These are phyloP conservation scores for Candida maris DNA, from an alignment of 805 yeast species.

Conservation along the genomic window DNA sequence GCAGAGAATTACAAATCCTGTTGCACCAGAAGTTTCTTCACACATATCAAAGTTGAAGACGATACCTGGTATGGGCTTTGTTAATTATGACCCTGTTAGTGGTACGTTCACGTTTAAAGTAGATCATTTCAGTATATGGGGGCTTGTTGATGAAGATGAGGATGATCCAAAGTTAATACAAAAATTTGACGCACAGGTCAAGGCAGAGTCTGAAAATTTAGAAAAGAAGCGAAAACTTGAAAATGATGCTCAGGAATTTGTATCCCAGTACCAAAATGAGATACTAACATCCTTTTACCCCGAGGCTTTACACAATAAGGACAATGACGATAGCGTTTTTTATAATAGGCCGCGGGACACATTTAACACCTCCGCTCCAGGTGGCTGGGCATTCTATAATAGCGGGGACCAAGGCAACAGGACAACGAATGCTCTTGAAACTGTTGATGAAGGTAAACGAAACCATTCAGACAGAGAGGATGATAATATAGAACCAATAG, in stretches of 20 bases:
- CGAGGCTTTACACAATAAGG: not conserved
- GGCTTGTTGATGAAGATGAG: constrained; percentile 65
- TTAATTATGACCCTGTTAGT: constrained; percentile 72
- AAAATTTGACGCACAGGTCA: constrained; percentile 29
- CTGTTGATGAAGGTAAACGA: constrained; percentile 7
- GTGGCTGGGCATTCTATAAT: constrained; percentile 26
- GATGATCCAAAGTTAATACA: constrained; percentile 45
- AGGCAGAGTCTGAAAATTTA: constrained; percentile 14
- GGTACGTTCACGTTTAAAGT: constrained; percentile 80
- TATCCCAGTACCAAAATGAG: constrained; percentile 16
- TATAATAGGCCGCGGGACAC: constrained; percentile 29
- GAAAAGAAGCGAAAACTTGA: constrained; percentile 18
- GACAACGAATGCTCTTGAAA: not conserved
- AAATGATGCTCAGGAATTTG: constrained; percentile 19
- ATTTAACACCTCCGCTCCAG: constrained; percentile 25
- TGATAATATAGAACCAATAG: constrained; percentile 3
- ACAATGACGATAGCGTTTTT: constrained; percentile 2
- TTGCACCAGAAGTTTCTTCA: constrained; percentile 40
- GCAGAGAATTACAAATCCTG: constrained; percentile 26
- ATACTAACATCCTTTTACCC: not conserved
- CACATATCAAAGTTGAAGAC: constrained; percentile 50
- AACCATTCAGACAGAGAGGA: constrained; percentile 5
- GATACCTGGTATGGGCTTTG: constrained; percentile 68
- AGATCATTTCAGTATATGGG: constrained; percentile 94
- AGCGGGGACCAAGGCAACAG: not conserved